phyloP scores from a whole-genome alignment of 1,139 yeast species.

The Lodderomyces parapsilosis region DNA sequence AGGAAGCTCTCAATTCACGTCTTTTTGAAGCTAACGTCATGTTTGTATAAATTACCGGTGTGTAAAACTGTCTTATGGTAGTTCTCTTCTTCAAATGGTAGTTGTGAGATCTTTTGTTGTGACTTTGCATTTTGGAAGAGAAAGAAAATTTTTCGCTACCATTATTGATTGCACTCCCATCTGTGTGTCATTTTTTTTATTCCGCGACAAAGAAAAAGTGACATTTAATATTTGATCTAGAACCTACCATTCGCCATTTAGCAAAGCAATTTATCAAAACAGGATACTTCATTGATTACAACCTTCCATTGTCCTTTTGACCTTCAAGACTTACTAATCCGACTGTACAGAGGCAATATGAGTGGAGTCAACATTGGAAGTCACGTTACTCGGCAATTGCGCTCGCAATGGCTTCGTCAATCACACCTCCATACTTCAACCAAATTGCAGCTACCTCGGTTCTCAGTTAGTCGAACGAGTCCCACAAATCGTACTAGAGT shows the following conservation, averaged over 20 bases:
- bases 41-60: not conserved
- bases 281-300: not conserved
- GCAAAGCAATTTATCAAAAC: not conserved
- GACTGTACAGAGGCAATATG: not conserved
- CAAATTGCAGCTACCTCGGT: slow-evolving; percentile 7
- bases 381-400: not conserved
- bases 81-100: not conserved
- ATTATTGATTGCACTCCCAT: not conserved
- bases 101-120: not conserved
- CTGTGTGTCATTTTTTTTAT: not conserved
- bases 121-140: not conserved
- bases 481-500: slow-evolving; percentile 25
- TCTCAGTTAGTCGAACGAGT: not conserved
- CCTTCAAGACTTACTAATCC: no score
- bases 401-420: not conserved
- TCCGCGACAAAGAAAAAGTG: not conserved
- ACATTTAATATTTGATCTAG: not conserved
- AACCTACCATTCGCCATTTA: not conserved
- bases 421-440: slow-evolving; percentile 6
- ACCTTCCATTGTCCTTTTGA: no score
- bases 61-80: not conserved
- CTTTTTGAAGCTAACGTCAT: slow-evolving; percentile 16
- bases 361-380: not conserved
- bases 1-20: slow-evolving; percentile 15
- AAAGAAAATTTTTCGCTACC: not conserved